Evolutionary conservation across 768 basidiomycete species (phyloP), one percentile per base, ranked within the genome.

Genomic region (Lactarius psammicola): DNA sequence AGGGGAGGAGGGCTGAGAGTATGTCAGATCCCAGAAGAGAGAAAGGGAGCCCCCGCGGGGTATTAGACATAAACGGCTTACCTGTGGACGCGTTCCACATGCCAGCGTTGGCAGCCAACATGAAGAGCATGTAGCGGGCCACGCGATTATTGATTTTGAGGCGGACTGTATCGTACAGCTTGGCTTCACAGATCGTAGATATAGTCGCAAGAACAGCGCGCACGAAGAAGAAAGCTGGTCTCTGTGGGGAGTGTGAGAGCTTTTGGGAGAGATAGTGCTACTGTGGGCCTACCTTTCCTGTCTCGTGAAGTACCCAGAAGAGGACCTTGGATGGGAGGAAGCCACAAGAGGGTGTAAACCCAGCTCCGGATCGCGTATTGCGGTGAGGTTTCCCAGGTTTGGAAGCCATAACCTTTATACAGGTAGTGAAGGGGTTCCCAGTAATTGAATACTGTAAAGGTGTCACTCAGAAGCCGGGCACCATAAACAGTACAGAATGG

Each of bases 341-440:
- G 72, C 74, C 98, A 94, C 18, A 97, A 73, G 44, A 94, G 74
- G 63, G 97, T 85, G 76, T 98, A 98, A 13, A 94, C 86, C 94
- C 95, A 98, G 69, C 94, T 95, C 69, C 97, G 82, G 69, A 99
- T 87, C n/a, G 95, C 87, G 74, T 88, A 97, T 60, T 82, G 78
- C 13, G 97, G 95, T 10, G 95, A 91, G 6, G 92, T 85, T 74
- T 99, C 97, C 97, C 97, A 99, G 0, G 97, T 98, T 77, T 98
- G 96, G 76, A 99, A 98, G 9, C 92, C 97, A 66, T 87, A 81
- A 30, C 93, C 94, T 63, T 87, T 79, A 65, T 88, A 85, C 63
- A 97, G 81, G 73, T 95, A 95, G 78, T 99, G 97, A 18, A 99
- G 79, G 23, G 97, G 97, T 74, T 98, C 97, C 94, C 94, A 98